Conservation (phyloP, 495 filamentous ascomycete species). For the Tuber borchii region DNA sequence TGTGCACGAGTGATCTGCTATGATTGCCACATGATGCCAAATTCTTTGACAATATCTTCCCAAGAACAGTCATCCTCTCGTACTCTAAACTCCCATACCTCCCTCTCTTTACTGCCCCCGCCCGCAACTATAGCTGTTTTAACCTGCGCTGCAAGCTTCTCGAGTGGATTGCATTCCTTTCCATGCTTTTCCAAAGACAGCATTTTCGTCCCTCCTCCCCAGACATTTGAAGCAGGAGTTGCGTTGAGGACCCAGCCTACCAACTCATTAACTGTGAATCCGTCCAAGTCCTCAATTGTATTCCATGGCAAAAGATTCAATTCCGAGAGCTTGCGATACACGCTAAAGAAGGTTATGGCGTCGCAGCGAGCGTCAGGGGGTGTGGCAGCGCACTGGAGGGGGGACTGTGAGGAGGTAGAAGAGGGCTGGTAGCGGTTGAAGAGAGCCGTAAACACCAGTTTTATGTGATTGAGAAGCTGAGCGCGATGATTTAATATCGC, state of each 20-base stretch:
- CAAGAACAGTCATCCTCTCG: neutral
- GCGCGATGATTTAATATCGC: neutral
- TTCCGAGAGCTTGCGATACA: neutral
- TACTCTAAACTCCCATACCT: neutral
- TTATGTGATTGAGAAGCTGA: neutral
- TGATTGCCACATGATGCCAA: neutral
- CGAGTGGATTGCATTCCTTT: neutral
- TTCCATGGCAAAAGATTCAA: neutral
- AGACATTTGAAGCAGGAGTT: neutral
- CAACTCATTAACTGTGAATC: neutral
- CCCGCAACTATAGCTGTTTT: neutral
- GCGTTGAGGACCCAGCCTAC: neutral
- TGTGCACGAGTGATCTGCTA: neutral
- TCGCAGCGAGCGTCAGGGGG: neutral
- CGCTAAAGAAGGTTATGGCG: neutral
- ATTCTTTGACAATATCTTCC: neutral
- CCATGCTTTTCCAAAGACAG: neutral
- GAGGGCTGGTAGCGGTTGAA: neutral
- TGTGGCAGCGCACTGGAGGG: neutral
- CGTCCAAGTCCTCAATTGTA: neutral
- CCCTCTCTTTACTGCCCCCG: neutral
- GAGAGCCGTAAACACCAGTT: neutral
- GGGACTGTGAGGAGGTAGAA: neutral
- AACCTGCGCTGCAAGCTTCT: neutral
- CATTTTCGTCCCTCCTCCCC: neutral